A percentile compares a stretch with the other conserved stretches of the same genome.
These are phyloP conservation scores for Oryza longistaminata DNA, from an alignment of 176 grass and related monocot genomes.

Conservation along the genomic window DNA sequence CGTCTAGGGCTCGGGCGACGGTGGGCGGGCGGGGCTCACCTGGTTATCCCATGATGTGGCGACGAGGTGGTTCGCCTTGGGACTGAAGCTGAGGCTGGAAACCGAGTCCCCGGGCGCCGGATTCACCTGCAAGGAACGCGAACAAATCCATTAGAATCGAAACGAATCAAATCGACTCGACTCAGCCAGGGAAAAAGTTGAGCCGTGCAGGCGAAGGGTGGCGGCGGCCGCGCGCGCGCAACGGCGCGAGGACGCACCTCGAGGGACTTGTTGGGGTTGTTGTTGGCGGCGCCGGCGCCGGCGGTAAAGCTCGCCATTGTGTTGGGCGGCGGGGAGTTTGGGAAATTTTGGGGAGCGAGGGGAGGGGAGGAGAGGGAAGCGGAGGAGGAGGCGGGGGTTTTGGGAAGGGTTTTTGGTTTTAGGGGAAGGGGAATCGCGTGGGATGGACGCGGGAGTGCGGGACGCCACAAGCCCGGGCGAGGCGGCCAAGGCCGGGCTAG, in stretches of 20 bases:
- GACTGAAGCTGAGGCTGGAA: constrained; percentile 85
- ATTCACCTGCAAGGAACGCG: constrained; percentile 16
- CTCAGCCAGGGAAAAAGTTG: neutral
- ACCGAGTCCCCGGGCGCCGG: constrained; percentile 58
- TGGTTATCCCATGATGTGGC: constrained; percentile 93
- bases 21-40: constrained; percentile 27
- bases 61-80: constrained; percentile 71
- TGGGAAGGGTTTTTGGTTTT: constrained; percentile 25
- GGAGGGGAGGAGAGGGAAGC: neutral
- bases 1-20: neutral
- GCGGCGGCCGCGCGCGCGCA: neutral
- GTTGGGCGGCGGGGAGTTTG: constrained; percentile 6
- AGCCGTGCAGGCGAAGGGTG: neutral
- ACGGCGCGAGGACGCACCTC: constrained; percentile 29
- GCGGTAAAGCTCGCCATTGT: constrained; percentile 51
- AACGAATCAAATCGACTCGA: constrained; percentile 2
- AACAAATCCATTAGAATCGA: neutral
- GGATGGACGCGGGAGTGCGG: constrained; percentile 13
- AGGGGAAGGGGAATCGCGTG: constrained; percentile 12
- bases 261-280: constrained; percentile 74
- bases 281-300: constrained; percentile 36
- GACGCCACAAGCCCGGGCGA: neutral
- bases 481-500: too few relatives aligned
- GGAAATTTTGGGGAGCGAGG: constrained; percentile 6
- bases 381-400: neutral